phyloP scores from a whole-genome alignment of 441 rosid genomes.

The Erysimum pusillum region DNA sequence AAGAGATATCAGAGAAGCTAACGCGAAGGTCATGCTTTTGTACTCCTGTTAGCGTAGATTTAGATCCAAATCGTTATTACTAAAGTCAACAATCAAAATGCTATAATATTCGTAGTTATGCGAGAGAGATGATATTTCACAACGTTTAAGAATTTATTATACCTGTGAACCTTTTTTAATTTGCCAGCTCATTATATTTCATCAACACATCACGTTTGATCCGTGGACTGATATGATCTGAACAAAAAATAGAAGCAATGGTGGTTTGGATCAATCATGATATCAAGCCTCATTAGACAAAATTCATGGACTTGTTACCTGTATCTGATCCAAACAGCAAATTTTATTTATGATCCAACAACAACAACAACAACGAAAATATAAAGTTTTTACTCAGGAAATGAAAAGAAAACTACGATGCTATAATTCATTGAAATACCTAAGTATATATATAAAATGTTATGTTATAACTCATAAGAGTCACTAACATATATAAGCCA shows the following conservation, averaged over 20 bases:
- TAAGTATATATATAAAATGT: not conserved
- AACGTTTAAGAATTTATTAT: conserved; percentile 8
- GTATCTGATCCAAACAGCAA: not conserved
- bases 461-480: not conserved
- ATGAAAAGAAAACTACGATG: not conserved
- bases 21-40: conserved; percentile 27
- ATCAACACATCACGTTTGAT: conserved; percentile 7
- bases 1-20: conserved; percentile 20
- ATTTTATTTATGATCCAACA: not conserved
- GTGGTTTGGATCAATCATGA: not conserved
- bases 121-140: not conserved
- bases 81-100: conserved; percentile 4
- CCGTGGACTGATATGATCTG: conserved; percentile 9
- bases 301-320: not conserved
- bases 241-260: conserved; percentile 1
- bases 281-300: not conserved
- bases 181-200: conserved; percentile 13
- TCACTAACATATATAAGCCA: not conserved
- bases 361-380: not conserved
- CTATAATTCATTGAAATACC: not conserved
- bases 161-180: conserved; percentile 1
- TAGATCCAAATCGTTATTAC: conserved; percentile 18
- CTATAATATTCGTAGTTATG: not conserved
- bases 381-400: no score
- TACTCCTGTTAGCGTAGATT: conserved; percentile 18